phyloP scores from a whole-genome alignment of 1,284 basidiomycete species.

The Garcileccinum viscosum region DNA sequence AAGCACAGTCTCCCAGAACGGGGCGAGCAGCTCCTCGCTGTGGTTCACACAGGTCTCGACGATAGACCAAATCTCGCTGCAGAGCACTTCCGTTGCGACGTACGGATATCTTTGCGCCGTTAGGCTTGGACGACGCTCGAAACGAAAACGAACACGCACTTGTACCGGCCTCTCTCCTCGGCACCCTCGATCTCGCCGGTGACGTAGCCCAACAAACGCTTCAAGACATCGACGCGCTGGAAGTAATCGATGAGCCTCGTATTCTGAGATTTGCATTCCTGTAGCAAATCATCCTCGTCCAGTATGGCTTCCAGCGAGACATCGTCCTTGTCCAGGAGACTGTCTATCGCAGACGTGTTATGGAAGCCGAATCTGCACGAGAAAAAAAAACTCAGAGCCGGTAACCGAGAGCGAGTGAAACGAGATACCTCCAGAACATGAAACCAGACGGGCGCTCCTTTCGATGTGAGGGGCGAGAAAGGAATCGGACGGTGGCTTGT shows the following conservation, averaged over 20 bases:
- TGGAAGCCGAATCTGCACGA: conserved; percentile 80
- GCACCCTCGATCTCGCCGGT: conserved; percentile 84
- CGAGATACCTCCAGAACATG: conserved; percentile 52
- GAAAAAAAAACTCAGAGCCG: conserved; percentile 10
- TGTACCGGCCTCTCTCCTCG: conserved; percentile 72
- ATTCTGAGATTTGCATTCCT: conserved; percentile 96
- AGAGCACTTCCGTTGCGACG: conserved; percentile 94
- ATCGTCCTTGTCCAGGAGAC: conserved; percentile 83
- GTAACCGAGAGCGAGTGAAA: neutral
- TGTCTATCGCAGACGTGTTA: conserved; percentile 83
- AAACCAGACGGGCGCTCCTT: conserved; percentile 27
- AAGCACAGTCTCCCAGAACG: conserved; percentile 94
- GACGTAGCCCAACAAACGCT: conserved; percentile 82
- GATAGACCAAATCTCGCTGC: conserved; percentile 94
- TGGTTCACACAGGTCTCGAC: conserved; percentile 87
- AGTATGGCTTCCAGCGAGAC: conserved; percentile 88
- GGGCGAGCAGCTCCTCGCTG: conserved; percentile 71
- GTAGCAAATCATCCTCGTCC: conserved; percentile 92
- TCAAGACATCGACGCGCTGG: conserved; percentile 79
- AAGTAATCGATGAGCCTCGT: conserved; percentile 87
- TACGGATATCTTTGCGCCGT: conserved; percentile 81
- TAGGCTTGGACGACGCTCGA: conserved; percentile 7
- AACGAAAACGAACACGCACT: conserved; percentile 54
- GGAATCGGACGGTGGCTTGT: conserved; percentile 16
- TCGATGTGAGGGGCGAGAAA: conserved; percentile 11